Percentiles rank a stretch among this genome's conserved stretches.
phyloP scores from a whole-genome alignment of 352 stramenopile genomes.

The Globisporangium nunn region DNA sequence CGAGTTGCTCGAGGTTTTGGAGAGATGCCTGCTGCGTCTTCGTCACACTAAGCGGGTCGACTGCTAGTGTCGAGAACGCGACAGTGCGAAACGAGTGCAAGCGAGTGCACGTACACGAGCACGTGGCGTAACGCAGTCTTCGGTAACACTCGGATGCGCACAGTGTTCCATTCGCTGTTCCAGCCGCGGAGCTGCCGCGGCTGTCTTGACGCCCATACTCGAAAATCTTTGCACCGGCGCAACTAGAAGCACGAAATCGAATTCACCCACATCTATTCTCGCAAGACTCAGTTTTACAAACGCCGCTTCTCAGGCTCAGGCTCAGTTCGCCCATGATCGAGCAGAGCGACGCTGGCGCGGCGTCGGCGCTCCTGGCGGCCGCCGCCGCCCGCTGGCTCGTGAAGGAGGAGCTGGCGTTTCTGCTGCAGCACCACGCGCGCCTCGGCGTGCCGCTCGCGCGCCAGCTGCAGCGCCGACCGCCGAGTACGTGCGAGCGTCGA shows the following conservation, averaged over 20 bases:
- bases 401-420: slow-evolving; percentile 77
- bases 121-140: too few relatives aligned
- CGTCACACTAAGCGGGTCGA: background rate
- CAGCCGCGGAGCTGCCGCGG: too few relatives aligned
- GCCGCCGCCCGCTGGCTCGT: slow-evolving; percentile 68
- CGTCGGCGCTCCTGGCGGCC: slow-evolving; percentile 24
- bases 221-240: too few relatives aligned
- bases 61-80: too few relatives aligned
- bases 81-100: too few relatives aligned
- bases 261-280: too few relatives aligned
- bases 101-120: too few relatives aligned
- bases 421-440: slow-evolving; percentile 48
- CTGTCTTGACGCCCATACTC: too few relatives aligned
- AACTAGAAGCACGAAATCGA: too few relatives aligned
- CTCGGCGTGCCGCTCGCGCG: slow-evolving; percentile 33
- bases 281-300: too few relatives aligned
- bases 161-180: too few relatives aligned
- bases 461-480: slow-evolving; percentile 37
- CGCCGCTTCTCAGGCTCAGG: background rate
- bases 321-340: background rate
- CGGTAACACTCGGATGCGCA: too few relatives aligned
- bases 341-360: slow-evolving; percentile 10
- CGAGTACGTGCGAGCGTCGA: slow-evolving; percentile 34
- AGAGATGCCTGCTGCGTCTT: background rate
- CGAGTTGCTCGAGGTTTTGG: slow-evolving; percentile 1